A percentile compares a stretch with the other conserved stretches of the same genome.
These are phyloP conservation scores for Lactarius tabidus DNA, from an alignment of 768 basidiomycete genomes.

Conservation along the genomic window DNA sequence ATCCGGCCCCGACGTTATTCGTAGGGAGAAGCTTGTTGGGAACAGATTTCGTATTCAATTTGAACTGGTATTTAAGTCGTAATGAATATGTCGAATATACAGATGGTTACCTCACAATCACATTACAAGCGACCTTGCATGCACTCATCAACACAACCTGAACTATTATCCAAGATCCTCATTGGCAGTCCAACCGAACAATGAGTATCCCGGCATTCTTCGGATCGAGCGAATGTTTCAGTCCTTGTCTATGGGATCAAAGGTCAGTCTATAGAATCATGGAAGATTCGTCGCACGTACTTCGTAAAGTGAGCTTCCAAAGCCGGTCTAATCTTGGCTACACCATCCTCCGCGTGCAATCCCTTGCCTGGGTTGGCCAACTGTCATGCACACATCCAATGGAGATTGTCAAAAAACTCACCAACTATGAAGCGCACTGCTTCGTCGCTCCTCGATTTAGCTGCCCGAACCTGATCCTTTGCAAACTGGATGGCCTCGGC, in stretches of 20 bases:
- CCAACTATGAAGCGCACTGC: constrained; percentile 13
- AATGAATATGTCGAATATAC: not conserved
- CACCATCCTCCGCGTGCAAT: constrained; percentile 1
- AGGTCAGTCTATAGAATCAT: not conserved
- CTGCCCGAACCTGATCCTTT: constrained; percentile 1
- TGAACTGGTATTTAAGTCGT: not conserved
- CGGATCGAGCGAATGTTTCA: not conserved
- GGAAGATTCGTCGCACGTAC: constrained; percentile 1
- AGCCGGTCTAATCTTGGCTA: constrained; percentile 13
- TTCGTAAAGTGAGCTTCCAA: constrained; percentile 2
- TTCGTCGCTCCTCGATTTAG: not conserved
- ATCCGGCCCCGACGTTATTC: too few species aligned
- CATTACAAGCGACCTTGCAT: not conserved
- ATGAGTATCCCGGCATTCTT: constrained; percentile 11
- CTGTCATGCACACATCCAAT: not conserved
- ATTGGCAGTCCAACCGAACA: not conserved
- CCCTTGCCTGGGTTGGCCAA: constrained; percentile 1
- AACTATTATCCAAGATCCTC: not conserved
- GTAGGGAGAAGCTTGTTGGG: too few species aligned
- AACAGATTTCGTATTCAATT: too few species aligned
- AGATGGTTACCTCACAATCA: not conserved
- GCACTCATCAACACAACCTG: not conserved
- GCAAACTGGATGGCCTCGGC: constrained; percentile 11
- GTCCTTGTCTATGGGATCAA: not conserved
- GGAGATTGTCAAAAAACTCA: not conserved